phyloP scores from a whole-genome alignment of 2,329 filamentous ascomycete genomes.

The Talaromyces sp. region DNA sequence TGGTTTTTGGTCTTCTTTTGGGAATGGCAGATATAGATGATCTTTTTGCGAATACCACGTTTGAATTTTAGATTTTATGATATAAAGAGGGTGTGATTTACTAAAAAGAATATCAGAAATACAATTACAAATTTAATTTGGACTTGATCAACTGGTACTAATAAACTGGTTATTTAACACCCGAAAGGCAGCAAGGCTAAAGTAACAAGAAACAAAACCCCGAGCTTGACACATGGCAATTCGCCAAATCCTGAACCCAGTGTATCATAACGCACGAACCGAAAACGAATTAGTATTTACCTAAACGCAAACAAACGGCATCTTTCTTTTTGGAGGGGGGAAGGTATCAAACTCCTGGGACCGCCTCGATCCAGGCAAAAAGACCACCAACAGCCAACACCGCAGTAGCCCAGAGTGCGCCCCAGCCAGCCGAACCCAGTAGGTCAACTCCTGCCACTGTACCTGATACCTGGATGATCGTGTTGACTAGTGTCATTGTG shows the following conservation, averaged over 20 bases:
- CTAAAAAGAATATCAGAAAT: not conserved
- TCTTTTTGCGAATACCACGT: not conserved
- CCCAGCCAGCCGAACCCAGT: constrained; percentile 67
- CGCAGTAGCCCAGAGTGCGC: constrained; percentile 66
- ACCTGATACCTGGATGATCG: constrained; percentile 60
- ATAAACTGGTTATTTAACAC: not conserved
- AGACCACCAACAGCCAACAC: constrained; percentile 23
- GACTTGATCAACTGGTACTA: not conserved
- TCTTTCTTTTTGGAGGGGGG: not conserved
- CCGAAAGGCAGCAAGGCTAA: not conserved
- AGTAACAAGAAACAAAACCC: not conserved
- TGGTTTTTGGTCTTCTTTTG: not conserved
- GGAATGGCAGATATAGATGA: not conserved
- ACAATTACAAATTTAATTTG: no score
- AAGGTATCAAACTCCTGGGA: constrained; percentile 28
- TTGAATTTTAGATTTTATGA: not conserved
- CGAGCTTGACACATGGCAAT: not conserved
- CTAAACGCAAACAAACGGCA: not conserved
- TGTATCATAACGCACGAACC: no score
- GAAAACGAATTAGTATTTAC: not conserved
- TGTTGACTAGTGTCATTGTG: constrained; percentile 46
- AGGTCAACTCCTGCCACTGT: constrained; percentile 67
- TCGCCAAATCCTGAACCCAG: no score
- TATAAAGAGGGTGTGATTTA: not conserved
- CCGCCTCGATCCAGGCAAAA: constrained; percentile 38